These are phyloP conservation scores for Kurtzmaniella quercitrusa DNA, from an alignment of 1,139 yeast species.

Conservation along the genomic window DNA sequence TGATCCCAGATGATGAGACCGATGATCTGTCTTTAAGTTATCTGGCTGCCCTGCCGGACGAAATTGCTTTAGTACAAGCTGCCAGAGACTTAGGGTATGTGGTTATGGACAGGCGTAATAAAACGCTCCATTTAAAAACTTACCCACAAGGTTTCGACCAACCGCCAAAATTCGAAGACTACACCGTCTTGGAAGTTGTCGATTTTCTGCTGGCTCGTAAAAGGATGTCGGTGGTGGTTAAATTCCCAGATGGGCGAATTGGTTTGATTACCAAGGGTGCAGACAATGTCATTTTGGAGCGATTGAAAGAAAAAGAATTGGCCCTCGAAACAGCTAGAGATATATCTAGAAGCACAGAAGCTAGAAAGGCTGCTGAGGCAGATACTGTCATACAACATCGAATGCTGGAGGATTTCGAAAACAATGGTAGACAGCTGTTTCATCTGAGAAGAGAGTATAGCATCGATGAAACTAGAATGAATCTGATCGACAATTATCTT, in stretches of 20 bases:
- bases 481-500: conserved; percentile 56
- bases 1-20: conserved; percentile 12
- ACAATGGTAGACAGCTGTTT: conserved; percentile 4
- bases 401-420: conserved; percentile 31
- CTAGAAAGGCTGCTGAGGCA: conserved; percentile 78
- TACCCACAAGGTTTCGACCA: conserved; percentile 78
- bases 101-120: conserved; percentile 63
- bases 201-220: conserved; percentile 88
- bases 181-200: conserved; percentile 71
- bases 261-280: conserved; percentile 92
- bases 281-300: conserved; percentile 84
- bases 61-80: conserved; percentile 86
- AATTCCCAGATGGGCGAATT: conserved; percentile 74
- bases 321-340: conserved; percentile 65
- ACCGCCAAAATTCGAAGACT: conserved; percentile 61
- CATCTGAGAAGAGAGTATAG: conserved; percentile 14
- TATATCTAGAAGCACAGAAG: conserved; percentile 52
- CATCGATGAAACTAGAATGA: conserved; percentile 19
- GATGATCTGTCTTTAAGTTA: conserved; percentile 59
- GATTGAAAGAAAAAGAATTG: conserved; percentile 52
- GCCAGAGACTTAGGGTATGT: conserved; percentile 93
- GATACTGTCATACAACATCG: conserved; percentile 60
- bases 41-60: conserved; percentile 96
- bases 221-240: conserved; percentile 87
- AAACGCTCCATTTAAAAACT: conserved; percentile 60